Evolutionary conservation across 148 eudicot genomes (phyloP), one percentile per base, ranked within the genome.

Genomic region (Amaranthus cruentus): DNA sequence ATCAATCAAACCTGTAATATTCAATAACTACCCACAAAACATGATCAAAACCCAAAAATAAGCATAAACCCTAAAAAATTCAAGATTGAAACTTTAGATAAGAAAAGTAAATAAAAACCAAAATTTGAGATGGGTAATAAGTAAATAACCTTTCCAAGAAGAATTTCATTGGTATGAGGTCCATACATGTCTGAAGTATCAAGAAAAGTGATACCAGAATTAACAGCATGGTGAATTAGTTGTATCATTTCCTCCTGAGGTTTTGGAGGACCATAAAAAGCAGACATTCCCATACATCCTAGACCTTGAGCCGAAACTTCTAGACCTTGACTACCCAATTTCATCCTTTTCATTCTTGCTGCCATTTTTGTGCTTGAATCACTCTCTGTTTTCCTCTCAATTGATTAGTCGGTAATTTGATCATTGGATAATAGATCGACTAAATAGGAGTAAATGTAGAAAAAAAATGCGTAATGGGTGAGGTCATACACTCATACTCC

Each of bases 151-250:
- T 83, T 83, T 67, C 81, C 83, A 55, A 83, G 47, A n/a, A 83
- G 86, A 50, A 83, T 75, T 55, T 83, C 86, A 64, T 80, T 83
- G 58, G 83, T 83, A 47, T 75, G 78, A 13, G 86, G 86, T 28
- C 86, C 83, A 62, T 83, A 83, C 42, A 74, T 8, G 43, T 83
- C 83, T 18, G 86, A 83, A 48, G 86, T 83, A 47, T 83, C 83
- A 52, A 83, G 71, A 42, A 80, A 77, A 49, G 86, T 83, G 73
- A 83, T 56, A 47, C 83, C 85, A 42, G 78, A 59, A 14, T 38
- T 38, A 47, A 83, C 62, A 62, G 83, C 85, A 63, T 77, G 78
- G 70, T 70, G 83, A 38, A 83, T 74, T 60, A 83, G 76, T 4
- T 47, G 43, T 59, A 83, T 77, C 86, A 83, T 83, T 44, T 80